These are phyloP conservation scores for Heliosperma pusillum DNA, from an alignment of 148 eudicot species.

Conservation along the genomic window DNA sequence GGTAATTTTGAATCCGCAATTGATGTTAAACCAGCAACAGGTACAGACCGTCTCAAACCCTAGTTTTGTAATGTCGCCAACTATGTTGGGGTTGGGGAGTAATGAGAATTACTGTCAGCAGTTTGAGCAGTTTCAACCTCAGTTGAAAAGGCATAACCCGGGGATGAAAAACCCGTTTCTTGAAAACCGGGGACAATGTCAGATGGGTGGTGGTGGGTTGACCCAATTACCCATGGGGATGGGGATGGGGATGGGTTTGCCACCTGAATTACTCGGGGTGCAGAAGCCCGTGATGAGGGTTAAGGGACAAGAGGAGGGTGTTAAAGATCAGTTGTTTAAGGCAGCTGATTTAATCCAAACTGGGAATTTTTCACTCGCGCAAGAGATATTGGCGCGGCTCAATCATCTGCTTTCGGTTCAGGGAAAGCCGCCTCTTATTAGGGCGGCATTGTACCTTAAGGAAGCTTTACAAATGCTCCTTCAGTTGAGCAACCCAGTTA, in stretches of 20 bases:
- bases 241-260: conserved; percentile 30
- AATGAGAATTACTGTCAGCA: conserved; percentile 30
- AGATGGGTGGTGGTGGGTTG: conserved; percentile 23
- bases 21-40: conserved; percentile 46
- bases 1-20: conserved; percentile 44
- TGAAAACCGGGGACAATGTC: conserved; percentile 21
- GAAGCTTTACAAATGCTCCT: conserved; percentile 78
- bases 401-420: conserved; percentile 89
- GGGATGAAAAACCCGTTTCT: conserved; percentile 45
- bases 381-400: conserved; percentile 99
- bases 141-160: conserved; percentile 60
- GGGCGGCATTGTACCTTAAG: conserved; percentile 76
- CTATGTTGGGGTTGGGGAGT: conserved; percentile 21
- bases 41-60: conserved; percentile 45
- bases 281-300: conserved; percentile 18
- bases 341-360: conserved; percentile 74
- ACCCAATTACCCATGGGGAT: neutral
- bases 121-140: conserved; percentile 42
- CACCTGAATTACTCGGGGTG: conserved; percentile 18
- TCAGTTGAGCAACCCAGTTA: conserved; percentile 35
- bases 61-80: conserved; percentile 39
- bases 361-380: conserved; percentile 85
- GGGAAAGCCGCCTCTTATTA: conserved; percentile 82
- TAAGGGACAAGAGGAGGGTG: conserved; percentile 46
- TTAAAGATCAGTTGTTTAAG: conserved; percentile 73